Percentiles rank a stretch among this genome's conserved stretches.
These are phyloP conservation scores for Funneliformis caledonium DNA, from an alignment of 371 early-diverging fungal genomes.

Conservation along the genomic window DNA sequence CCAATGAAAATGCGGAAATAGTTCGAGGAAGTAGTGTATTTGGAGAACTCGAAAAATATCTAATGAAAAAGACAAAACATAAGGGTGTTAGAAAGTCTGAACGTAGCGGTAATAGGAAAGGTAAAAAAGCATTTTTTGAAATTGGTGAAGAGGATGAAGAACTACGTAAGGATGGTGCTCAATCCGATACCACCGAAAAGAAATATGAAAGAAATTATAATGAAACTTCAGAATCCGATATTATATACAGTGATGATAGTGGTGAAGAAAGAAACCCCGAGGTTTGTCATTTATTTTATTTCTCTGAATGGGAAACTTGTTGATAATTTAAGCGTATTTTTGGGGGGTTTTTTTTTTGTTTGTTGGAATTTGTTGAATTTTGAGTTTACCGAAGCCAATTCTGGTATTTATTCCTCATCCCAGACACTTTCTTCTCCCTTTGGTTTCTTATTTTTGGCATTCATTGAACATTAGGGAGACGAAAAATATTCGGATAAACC, in stretches of 20 bases:
- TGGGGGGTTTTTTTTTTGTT: background rate
- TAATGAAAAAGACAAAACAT: constrained; percentile 28
- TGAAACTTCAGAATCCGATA: background rate
- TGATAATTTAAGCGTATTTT: background rate
- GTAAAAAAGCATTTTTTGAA: constrained; percentile 19
- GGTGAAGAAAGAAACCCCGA: constrained; percentile 24
- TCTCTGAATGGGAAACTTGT: background rate
- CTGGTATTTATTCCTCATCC: constrained; percentile 25
- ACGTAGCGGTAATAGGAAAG: background rate
- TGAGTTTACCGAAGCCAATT: background rate
- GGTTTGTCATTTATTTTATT: constrained; percentile 12
- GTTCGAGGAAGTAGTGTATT: constrained; percentile 32
- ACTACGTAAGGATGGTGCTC: background rate
- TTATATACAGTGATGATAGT: constrained; percentile 12
- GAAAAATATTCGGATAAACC: background rate
- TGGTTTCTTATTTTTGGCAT: constrained; percentile 17
- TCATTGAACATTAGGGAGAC: background rate
- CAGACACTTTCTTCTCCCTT: constrained; percentile 13
- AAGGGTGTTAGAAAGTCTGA: background rate
- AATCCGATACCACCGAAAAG: constrained; percentile 2
- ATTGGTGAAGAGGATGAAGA: constrained; percentile 14
- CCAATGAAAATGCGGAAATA: constrained; percentile 25
- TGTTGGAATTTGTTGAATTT: background rate
- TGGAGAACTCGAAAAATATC: constrained; percentile 37
- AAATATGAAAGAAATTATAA: background rate